Percentiles rank a stretch among this genome's conserved stretches.
phyloP scores from a whole-genome alignment of 2,329 filamentous ascomycete species.

The Diaporthe longicolla region DNA sequence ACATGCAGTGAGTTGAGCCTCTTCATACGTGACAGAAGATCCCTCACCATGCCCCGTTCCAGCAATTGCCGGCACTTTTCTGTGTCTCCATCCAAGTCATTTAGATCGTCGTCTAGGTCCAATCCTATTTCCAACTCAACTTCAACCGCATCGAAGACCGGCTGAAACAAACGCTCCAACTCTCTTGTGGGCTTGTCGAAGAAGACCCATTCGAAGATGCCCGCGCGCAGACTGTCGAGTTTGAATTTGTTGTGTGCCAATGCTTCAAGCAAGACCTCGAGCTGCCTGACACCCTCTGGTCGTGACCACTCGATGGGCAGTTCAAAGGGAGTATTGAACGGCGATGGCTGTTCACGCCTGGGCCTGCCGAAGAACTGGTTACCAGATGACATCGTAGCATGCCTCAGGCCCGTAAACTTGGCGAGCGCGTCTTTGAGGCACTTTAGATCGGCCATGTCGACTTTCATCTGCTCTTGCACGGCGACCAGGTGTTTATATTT shows the following conservation, averaged over 20 bases:
- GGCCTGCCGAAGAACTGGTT: not conserved
- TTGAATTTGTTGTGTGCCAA: not conserved
- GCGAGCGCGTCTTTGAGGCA: conserved; percentile 14
- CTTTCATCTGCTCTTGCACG: not conserved
- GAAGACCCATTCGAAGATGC: not conserved
- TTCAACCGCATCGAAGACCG: not conserved
- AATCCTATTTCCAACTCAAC: not conserved
- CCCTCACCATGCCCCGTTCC: not conserved
- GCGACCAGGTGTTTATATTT: not conserved
- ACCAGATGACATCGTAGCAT: not conserved
- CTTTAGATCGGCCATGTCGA: not conserved
- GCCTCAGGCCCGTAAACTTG: not conserved
- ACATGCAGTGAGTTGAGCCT: not conserved
- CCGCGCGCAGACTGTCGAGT: not conserved
- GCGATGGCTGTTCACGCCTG: not conserved
- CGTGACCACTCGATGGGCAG: not conserved
- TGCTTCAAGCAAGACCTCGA: conserved; percentile 13
- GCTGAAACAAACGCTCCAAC: not conserved
- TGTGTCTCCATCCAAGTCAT: not conserved
- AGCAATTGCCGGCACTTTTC: not conserved
- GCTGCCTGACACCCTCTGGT: not conserved
- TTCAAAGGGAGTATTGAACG: not conserved
- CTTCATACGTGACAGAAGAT: not conserved
- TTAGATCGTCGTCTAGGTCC: not conserved
- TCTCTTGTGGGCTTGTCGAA: conserved; percentile 2